Conservation (phyloP, 441 rosid genomes). For the Gossypium gossypioides region DNA sequence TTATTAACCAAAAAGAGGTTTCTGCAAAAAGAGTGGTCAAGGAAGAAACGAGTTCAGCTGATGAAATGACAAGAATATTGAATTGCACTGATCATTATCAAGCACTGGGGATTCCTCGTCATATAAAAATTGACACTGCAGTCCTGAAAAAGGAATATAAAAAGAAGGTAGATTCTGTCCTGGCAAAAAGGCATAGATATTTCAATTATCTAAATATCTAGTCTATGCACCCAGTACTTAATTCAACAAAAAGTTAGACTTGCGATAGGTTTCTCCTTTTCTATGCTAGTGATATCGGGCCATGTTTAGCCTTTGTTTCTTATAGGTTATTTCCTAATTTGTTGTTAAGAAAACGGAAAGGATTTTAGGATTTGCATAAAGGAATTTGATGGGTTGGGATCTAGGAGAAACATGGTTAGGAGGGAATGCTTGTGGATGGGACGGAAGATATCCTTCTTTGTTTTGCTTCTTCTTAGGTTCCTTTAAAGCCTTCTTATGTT, state of each 20-base stretch:
- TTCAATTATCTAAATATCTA: not conserved
- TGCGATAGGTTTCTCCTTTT: not conserved
- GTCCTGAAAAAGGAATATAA: conserved; percentile 77
- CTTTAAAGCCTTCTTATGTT: not conserved
- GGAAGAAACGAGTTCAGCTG: conserved; percentile 51
- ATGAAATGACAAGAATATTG: conserved; percentile 88
- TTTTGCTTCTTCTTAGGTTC: not conserved
- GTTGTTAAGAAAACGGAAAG: not conserved
- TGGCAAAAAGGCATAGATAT: not conserved
- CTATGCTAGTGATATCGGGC: not conserved
- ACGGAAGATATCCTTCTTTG: not conserved
- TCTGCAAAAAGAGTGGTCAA: conserved; percentile 35
- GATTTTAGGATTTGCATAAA: not conserved
- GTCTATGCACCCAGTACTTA: not conserved
- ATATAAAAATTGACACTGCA: conserved; percentile 49
- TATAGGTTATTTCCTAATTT: not conserved
- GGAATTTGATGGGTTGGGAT: not conserved
- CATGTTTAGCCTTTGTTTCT: conserved; percentile 3
- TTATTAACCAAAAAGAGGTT: conserved; percentile 38
- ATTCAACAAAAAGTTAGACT: not conserved
- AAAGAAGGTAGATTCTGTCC: conserved; percentile 49
- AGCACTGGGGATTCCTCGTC: conserved; percentile 71
- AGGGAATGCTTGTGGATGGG: not conserved
- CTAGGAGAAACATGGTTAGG: not conserved
- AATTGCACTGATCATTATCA: conserved; percentile 70